phyloP scores from a whole-genome alignment of 1,139 yeast species.

The Yamadazyma blattariae region DNA sequence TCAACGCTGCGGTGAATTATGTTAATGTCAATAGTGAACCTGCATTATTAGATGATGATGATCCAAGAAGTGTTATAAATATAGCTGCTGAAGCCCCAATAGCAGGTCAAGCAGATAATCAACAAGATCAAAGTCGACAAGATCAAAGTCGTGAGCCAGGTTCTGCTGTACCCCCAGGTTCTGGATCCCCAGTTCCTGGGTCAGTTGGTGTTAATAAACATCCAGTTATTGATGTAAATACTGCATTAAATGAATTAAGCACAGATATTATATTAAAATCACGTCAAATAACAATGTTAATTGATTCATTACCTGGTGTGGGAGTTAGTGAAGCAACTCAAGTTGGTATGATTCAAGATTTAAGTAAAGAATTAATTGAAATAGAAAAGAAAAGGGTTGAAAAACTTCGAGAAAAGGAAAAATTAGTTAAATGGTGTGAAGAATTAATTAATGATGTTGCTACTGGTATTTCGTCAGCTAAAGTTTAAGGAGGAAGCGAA shows the following conservation, averaged over 20 bases:
- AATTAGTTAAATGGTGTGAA: constrained; percentile 63
- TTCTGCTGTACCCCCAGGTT: not conserved
- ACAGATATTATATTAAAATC: constrained; percentile 83
- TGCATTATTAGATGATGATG: constrained; percentile 40
- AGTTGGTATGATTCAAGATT: constrained; percentile 55
- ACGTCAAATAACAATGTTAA: constrained; percentile 80
- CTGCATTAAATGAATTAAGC: constrained; percentile 69
- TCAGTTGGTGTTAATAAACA: constrained; percentile 7
- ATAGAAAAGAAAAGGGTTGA: constrained; percentile 59
- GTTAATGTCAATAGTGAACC: constrained; percentile 54
- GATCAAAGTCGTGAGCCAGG: constrained; percentile 11
- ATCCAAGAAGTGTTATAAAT: constrained; percentile 37
- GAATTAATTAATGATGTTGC: constrained; percentile 63
- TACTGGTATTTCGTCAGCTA: constrained; percentile 40
- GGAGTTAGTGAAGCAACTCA: constrained; percentile 82
- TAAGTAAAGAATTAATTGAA: constrained; percentile 60
- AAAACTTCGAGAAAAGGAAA: constrained; percentile 66
- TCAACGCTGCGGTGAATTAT: constrained; percentile 85
- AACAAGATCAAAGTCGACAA: constrained; percentile 1
- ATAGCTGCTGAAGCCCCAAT: constrained; percentile 48
- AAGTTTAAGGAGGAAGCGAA: not conserved
- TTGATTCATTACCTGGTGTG: constrained; percentile 89
- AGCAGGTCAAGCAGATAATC: constrained; percentile 23
- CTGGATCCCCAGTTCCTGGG: not conserved
- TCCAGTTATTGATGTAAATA: constrained; percentile 34